Evolutionary conservation across 2,329 filamentous ascomycete species (phyloP).

Genomic region (Alternaria sp.): DNA sequence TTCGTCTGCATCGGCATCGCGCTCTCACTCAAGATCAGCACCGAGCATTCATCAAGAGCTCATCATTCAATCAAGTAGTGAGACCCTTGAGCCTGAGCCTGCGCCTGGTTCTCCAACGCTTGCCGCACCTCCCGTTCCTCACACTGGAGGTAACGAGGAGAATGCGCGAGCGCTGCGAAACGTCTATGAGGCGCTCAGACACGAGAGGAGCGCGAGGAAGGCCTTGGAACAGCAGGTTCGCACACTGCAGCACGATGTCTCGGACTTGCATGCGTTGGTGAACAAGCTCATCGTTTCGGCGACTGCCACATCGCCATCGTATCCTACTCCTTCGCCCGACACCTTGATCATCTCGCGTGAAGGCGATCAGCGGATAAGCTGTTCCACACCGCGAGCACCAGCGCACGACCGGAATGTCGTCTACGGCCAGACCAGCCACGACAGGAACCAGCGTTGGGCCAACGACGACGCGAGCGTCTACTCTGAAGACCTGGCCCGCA

Average conservation of each 20-base stretch:
- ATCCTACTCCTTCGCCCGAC: constrained; percentile 45
- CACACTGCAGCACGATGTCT: constrained; percentile 39
- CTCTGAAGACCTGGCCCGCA: constrained; percentile 13
- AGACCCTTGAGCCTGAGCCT: constrained; percentile 13
- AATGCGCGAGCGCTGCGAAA: constrained; percentile 20
- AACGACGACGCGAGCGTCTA: constrained; percentile 16
- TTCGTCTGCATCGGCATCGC: constrained; percentile 29
- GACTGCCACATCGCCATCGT: constrained; percentile 26
- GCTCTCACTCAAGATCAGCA: constrained; percentile 17
- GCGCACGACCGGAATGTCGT: not conserved
- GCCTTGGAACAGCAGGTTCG: constrained; percentile 42
- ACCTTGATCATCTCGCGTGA: constrained; percentile 26
- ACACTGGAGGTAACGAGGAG: not conserved
- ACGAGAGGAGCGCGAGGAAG: constrained; percentile 44
- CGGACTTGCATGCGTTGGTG: constrained; percentile 38
- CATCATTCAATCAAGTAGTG: constrained; percentile 23
- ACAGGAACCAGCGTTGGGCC: not conserved
- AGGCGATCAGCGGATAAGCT: constrained; percentile 28
- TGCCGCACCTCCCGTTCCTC: not conserved
- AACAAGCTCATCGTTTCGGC: constrained; percentile 32
- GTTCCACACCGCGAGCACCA: constrained; percentile 33
- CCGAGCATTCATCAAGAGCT: constrained; percentile 24
- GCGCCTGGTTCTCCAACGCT: constrained; percentile 19
- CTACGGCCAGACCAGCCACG: not conserved
- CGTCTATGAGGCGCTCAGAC: constrained; percentile 33